phyloP scores from a whole-genome alignment of 2,329 filamentous ascomycete genomes.

The Pseudogymnoascus sp. region DNA sequence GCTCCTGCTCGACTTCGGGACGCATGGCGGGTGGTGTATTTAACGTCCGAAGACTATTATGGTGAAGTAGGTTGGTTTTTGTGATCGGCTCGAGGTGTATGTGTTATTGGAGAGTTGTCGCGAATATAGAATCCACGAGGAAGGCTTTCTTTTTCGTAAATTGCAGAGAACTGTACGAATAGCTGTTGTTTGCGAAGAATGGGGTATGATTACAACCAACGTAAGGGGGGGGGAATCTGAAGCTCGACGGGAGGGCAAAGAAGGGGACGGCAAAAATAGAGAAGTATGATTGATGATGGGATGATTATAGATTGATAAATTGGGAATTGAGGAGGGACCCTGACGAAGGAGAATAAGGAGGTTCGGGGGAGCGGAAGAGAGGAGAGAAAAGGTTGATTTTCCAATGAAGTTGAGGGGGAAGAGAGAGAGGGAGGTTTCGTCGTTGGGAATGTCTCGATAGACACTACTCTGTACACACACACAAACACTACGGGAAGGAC shows the following conservation, averaged over 20 bases:
- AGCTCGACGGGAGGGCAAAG: slow-evolving; percentile 2
- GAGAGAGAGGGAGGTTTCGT: not conserved
- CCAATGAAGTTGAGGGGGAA: not conserved
- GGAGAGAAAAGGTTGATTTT: not conserved
- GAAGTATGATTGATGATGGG: not conserved
- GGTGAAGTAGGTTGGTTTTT: not conserved
- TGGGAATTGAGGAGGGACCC: not conserved
- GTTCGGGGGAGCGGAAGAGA: not conserved
- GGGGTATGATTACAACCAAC: slow-evolving; percentile 6
- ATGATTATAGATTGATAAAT: slow-evolving; percentile 9
- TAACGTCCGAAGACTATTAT: slow-evolving; percentile 25
- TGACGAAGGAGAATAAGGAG: not conserved
- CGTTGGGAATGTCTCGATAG: not conserved
- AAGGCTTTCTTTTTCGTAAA: not conserved
- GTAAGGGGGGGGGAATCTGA: slow-evolving; percentile 2
- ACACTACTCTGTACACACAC: too few species aligned
- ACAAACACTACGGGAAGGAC: not conserved
- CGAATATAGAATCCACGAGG: not conserved
- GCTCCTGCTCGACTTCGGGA: slow-evolving; percentile 98
- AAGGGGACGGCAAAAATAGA: not conserved
- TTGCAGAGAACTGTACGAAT: not conserved
- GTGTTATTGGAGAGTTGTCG: not conserved
- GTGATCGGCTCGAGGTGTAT: not conserved
- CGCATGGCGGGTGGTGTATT: slow-evolving; percentile 58
- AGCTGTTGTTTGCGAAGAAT: not conserved